Base-by-base conservation (phyloP, 768 basidiomycete genomes). In the Mycena albidolilacea region DNA sequence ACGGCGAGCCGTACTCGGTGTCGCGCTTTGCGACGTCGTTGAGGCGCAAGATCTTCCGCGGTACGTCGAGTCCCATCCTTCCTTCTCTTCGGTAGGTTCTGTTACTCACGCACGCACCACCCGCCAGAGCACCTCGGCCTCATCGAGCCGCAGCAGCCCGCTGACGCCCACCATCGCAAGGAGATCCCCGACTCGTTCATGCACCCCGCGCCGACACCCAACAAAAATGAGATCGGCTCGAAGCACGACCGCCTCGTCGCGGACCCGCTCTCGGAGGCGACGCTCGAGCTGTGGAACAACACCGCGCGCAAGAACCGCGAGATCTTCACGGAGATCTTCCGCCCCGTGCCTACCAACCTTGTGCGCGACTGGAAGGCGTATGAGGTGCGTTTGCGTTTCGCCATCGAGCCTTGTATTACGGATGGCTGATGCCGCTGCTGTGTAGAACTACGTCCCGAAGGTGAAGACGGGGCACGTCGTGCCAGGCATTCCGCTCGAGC, bases 241-340 rank as follows among this genome's bases (percentile, higher is more conserved):
- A 75, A 83, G 17, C 90, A 92, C 66, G 95, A 97, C 78, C 77
- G 79, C 5, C 80, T 87, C 1, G 95, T 98, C 15, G 90, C 91
- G 7, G 97, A 98, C 83, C 93, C 96, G 10, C 83, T 98, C 35
- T 82, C 89, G 3, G 89, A 91, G n/a, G 80, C 83, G 54, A 91
- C 91, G 21, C 76, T 89, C 7, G 71, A 84, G 9, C 82, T 96
- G 7, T 92, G 92, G 91, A 87, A 85, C 50, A 85, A 84, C 44
- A 96, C 94, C 0, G 97, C 96, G 19, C 86, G 87, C 71, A 88
- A 83, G 83, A 98, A 98, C 80, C 86, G 95, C 67, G 93, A 94
- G 79, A 87, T 97, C 67, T 97, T 96, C 77, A 92, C 93, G 6
- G 94, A 95, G 82, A 77, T 97, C 39, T 98, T 97, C 87, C 87